Evolutionary conservation across 371 early-diverging fungal species (phyloP), one percentile per base, ranked within the genome.

Genomic region (Rhizomucor pusillus): DNA sequence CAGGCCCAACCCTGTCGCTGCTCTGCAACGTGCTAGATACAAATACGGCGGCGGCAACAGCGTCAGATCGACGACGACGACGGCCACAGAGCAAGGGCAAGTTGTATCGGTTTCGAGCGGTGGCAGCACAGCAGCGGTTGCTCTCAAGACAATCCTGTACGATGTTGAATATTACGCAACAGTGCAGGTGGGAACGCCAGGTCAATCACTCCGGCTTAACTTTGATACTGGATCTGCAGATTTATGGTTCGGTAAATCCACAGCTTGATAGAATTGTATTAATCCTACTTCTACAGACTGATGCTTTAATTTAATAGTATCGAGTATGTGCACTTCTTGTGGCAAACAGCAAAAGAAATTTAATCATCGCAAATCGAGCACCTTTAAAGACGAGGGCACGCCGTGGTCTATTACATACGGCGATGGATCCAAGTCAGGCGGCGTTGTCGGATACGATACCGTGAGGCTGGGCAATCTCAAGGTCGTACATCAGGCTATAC

Each of bases 201-300:
- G 81, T 14, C 92, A 94, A 61, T 73, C 63, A 9, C 85, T 95
- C 62, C 79, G 81, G 41, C 80, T 93, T 29, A 87, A 94, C 44
- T 87, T 92, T 53, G 95, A 94, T 69, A 93, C 94, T 11, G 94
- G 92, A 19, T 89, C 90, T 41, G 77, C 84, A 37, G 73, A 73
- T 53, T 43, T 69, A 16, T 72, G 69, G 68, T 45, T 55, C 7
- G 43, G 55, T 55, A 36, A 39, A 40, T 43, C 1, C n/a, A 23
- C 23, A 1, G 43, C n/a, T n/a, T n/a, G n/a, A n/a, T n/a, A n/a
- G n/a, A n/a, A n/a, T n/a, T n/a, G n/a, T n/a, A n/a, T n/a, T n/a
- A n/a, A n/a, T n/a, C n/a, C n/a, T n/a, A n/a, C n/a, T n/a, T n/a
- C n/a, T n/a, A n/a, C n/a, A n/a, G n/a, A n/a, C n/a, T n/a, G n/a